Conservation (phyloP, 768 basidiomycete genomes). For the Phaeotremella skinneri region DNA sequence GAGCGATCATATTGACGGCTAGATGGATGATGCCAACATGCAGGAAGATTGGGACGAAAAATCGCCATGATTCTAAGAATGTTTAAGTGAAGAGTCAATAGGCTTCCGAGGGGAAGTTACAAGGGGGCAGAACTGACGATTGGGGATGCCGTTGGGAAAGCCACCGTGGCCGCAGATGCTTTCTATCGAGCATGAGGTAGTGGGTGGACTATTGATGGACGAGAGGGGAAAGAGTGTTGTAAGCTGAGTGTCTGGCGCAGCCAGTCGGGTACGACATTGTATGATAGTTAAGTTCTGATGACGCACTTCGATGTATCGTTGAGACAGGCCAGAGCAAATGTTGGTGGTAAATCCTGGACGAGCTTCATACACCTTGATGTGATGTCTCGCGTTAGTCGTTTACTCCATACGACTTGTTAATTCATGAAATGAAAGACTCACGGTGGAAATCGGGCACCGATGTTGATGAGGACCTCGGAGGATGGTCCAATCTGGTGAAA, state of each 20-base stretch:
- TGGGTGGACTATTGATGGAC: constrained; percentile 56
- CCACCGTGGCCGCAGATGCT: constrained; percentile 88
- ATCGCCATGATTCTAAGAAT: constrained; percentile 55
- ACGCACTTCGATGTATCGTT: constrained; percentile 72
- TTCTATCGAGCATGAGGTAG: constrained; percentile 68
- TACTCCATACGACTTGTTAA: too few species aligned
- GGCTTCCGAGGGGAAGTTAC: neutral
- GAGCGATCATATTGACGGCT: constrained; percentile 83
- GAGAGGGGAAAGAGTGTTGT: neutral
- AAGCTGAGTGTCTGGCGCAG: neutral
- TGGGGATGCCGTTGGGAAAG: constrained; percentile 55
- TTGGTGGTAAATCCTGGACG: constrained; percentile 26
- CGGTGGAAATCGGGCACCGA: constrained; percentile 89
- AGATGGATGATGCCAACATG: constrained; percentile 97
- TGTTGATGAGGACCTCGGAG: constrained; percentile 72
- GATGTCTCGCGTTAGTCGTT: neutral
- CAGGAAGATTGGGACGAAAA: constrained; percentile 83
- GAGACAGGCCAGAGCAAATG: constrained; percentile 58
- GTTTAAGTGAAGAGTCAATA: neutral
- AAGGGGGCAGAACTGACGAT: constrained; percentile 35
- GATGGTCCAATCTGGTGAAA: constrained; percentile 78
- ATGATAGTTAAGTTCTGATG: neutral
- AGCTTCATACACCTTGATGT: constrained; percentile 21
- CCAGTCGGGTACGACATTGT: neutral
- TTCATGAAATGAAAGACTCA: too few species aligned